Evolutionary conservation across 805 yeast species (phyloP).

Genomic region (Metschnikowia orientalis): DNA sequence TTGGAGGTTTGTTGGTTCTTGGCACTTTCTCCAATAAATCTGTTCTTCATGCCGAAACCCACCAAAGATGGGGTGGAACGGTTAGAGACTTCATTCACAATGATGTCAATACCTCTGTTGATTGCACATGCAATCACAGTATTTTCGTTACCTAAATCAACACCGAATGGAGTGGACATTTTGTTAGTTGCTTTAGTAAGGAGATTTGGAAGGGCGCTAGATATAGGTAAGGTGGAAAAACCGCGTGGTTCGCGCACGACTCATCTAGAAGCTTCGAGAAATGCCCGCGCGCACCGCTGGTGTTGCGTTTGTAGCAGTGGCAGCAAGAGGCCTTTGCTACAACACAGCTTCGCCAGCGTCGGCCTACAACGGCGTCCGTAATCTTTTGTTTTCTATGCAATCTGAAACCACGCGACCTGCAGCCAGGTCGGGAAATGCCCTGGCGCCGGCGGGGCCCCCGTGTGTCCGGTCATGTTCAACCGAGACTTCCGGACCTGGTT

Average conservation of each 20-base stretch:
- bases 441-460: no score
- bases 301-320: no score
- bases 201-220: background rate
- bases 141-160: conserved; percentile 94
- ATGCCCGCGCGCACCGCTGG: no score
- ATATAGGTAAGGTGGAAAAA: conserved; percentile 6
- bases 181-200: conserved; percentile 12
- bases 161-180: conserved; percentile 95
- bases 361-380: no score
- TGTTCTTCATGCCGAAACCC: conserved; percentile 85
- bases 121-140: conserved; percentile 94
- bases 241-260: conserved; percentile 18
- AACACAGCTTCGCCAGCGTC: no score
- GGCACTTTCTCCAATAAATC: conserved; percentile 93
- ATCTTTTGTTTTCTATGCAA: no score
- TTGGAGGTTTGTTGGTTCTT: conserved; percentile 96
- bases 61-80: conserved; percentile 89
- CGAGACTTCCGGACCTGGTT: no score
- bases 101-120: conserved; percentile 97
- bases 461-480: no score
- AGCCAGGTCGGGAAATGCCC: no score
- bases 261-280: conserved; percentile 26
- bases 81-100: conserved; percentile 98
- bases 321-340: no score
- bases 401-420: no score